Evolutionary conservation across 805 yeast genomes (phyloP), one percentile per base, ranked within the genome.

Genomic region (Lipomyces spencermartinsiae): DNA sequence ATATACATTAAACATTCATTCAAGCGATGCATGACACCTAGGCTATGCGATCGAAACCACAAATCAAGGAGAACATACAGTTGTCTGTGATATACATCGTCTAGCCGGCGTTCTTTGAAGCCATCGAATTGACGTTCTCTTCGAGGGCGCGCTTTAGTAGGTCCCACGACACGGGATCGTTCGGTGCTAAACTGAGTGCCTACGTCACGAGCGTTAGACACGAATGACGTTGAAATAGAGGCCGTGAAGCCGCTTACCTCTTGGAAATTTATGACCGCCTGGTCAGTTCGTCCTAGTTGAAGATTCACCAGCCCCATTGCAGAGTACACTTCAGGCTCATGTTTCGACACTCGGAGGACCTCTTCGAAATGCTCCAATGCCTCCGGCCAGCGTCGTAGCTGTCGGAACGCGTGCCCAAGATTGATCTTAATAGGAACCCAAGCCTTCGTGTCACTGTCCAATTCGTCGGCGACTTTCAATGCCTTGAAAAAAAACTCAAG

Each of bases 401-500:
- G 83, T 69, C 97, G 81, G 77, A 90, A 92, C 3, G 93, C 96
- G 77, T 93, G 97, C 0, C 97, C 97, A 67, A 93, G 81, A 77
- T 93, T 93, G 31, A 92, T 85, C 77, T 91, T 92, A 34, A 95
- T 90, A 1, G 97, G 89, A 0, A 89, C 82, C 90, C 97, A 91
- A 0, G 95, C 90, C 73, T 87, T 87, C 4, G 94, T 87, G 71
- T 92, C 97, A 7, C 93, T 86, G 72, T 90, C 89, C 68, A 91
- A 80, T 66, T 84, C 83, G 71, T 83, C 86, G 0, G 95, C 89
- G 0, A 91, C 90, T 10, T 84, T 82, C 57, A 91, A 78, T 0
- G 97, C 97, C 73, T 87, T 87, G 57, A 83, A 82, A 74, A 93
- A 86, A 75, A 83, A 90, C 33, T 82, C 78, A 75, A 92, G 95